Conservation (phyloP, 352 stramenopile species). For the Phytophthora citricola region DNA sequence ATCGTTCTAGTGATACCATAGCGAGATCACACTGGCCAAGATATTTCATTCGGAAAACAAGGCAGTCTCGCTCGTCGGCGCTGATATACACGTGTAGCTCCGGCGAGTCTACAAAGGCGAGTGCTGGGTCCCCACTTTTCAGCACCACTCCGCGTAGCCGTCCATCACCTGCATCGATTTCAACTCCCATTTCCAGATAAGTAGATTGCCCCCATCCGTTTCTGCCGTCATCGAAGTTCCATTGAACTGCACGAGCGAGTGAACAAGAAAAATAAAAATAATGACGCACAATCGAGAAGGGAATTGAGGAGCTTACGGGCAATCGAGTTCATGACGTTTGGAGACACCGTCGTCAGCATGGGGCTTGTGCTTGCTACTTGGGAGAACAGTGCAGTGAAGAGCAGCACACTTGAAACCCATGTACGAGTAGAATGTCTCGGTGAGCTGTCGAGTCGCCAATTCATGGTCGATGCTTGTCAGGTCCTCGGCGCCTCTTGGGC, state of each 20-base stretch:
- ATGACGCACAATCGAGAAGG: neutral
- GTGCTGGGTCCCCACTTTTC: conserved; percentile 32
- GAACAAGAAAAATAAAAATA: neutral
- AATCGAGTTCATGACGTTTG: conserved; percentile 36
- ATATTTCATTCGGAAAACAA: conserved; percentile 73
- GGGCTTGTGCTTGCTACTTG: conserved; percentile 4
- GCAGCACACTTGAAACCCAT: neutral
- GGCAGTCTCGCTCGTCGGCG: conserved; percentile 49
- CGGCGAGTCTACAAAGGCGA: conserved; percentile 68
- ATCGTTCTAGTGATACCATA: conserved; percentile 59
- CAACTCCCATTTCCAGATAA: conserved; percentile 69
- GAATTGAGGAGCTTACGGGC: conserved; percentile 22
- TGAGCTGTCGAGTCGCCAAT: conserved; percentile 7
- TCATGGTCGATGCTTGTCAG: conserved; percentile 6
- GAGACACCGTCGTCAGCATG: conserved; percentile 2
- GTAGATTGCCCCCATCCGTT: conserved; percentile 70
- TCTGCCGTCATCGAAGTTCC: conserved; percentile 67
- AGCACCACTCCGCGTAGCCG: conserved; percentile 54
- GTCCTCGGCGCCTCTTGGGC: conserved; percentile 11
- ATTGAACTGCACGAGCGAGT: conserved; percentile 45
- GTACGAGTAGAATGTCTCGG: neutral
- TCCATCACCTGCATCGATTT: conserved; percentile 58
- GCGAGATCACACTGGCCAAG: conserved; percentile 61
- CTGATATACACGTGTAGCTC: conserved; percentile 63
- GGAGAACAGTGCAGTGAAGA: conserved; percentile 3